phyloP scores from a whole-genome alignment of 1,284 basidiomycete species.

The Trichosporon sp. region DNA sequence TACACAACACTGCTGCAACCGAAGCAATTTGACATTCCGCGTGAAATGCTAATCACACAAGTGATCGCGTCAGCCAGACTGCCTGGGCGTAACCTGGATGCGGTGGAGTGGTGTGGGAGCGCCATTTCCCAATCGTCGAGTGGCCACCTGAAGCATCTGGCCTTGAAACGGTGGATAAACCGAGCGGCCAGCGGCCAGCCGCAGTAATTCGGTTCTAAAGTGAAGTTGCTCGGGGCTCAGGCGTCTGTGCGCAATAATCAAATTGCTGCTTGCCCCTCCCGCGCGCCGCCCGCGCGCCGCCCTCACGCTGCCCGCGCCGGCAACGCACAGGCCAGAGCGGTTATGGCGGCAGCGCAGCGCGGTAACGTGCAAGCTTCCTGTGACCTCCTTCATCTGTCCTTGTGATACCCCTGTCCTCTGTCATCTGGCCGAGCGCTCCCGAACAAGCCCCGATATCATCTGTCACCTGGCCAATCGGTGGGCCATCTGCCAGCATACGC shows the following conservation, averaged over 20 bases:
- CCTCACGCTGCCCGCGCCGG: neutral
- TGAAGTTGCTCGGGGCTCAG: neutral
- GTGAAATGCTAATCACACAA: neutral
- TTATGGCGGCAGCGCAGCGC: constrained; percentile 1
- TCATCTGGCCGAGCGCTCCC: neutral
- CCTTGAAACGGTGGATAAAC: neutral
- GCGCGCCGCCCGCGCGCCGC: too few relatives aligned
- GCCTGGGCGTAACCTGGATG: too few relatives aligned
- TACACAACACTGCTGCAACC: neutral
- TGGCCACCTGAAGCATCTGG: neutral
- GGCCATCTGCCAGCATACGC: too few relatives aligned
- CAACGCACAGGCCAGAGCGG: constrained; percentile 8
- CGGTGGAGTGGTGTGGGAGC: constrained; percentile 10
- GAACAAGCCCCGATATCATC: neutral
- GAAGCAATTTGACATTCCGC: constrained; percentile 4
- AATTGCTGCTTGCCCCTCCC: neutral
- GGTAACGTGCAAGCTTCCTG: neutral
- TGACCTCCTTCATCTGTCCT: neutral
- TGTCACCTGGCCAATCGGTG: too few relatives aligned
- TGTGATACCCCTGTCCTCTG: neutral
- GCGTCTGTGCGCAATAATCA: constrained; percentile 3
- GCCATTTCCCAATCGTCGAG: neutral
- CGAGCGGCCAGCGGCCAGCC: constrained; percentile 1
- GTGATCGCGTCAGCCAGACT: constrained; percentile 8
- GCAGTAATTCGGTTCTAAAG: neutral